Evolutionary conservation across 352 stramenopile species (phyloP), one percentile per base, ranked within the genome.

Genomic region (Globisporangium takayamanum): DNA sequence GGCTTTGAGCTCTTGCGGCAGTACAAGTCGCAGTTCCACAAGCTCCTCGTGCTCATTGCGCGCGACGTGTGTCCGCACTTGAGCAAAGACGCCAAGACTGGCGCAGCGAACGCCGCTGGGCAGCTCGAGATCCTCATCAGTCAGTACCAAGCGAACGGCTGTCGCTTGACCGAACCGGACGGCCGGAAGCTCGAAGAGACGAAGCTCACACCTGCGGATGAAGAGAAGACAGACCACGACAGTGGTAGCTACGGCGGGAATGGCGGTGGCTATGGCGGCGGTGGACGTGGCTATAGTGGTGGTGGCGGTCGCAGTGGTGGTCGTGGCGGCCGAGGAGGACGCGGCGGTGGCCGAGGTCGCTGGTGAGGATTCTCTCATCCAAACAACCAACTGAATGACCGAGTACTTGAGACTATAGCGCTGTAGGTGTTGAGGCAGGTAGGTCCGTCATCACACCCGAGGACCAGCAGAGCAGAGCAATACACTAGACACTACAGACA

Each of bases 21-120:
- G 37, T 92, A 89, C 72, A 86, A 82, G 66, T 73, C 72, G 7
- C 80, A 92, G 57, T 90, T 92, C 59, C 83, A 89, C 68, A 90
- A 92, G 54, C 51, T 90, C 25, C 59, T 92, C 26, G 67, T 85
- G 41, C 71, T 89, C 11, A 88, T 90, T 55, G 75, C 75, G 18
- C 71, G 70, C 16, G 73, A 92, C 20, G 69, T 92, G 25, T 80
- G 71, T 41, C 83, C 83, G 1, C 64, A 68, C 30, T 59, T 92
- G 28, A 92, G 76, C 55, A 88, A 87, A 45, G 80, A 90, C 46
- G 69, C 83, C 4, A 85, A 82, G 37, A 88, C 78, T n/a, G 83
- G 83, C 52, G 80, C 78, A 2, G 83, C 83, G 8, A 90, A 90
- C 51, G 83, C 83, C 36, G 80, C 78, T 2, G 80, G 78, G 4